A percentile compares a stretch with the other conserved stretches of the same genome.
Evolutionary conservation across 257 asterid species (phyloP).

Genomic region (Phtheirospermum japonicum): DNA sequence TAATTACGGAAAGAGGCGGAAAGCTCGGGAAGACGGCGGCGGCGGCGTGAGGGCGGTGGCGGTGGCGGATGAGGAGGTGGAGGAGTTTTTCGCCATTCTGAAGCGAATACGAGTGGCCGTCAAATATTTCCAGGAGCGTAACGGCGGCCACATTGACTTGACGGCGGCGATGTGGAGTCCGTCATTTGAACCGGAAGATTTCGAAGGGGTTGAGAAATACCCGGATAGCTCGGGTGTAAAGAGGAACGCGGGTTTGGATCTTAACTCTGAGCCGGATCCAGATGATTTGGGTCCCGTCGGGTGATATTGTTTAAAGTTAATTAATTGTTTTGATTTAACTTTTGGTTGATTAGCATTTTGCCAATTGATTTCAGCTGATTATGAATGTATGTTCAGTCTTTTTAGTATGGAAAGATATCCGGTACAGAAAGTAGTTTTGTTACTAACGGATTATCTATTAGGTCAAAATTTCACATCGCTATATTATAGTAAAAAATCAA

Average conservation of each 20-base stretch:
- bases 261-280: constrained; percentile 27
- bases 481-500: no score
- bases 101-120: constrained; percentile 40
- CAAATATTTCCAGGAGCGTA: constrained; percentile 25
- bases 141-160: constrained; percentile 10
- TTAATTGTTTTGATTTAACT: no score
- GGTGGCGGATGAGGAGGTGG: constrained; percentile 47
- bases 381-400: no score
- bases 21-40: constrained; percentile 4
- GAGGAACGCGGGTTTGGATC: constrained; percentile 33
- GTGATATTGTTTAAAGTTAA: not conserved
- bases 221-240: not conserved
- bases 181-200: no score
- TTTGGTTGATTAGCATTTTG: no score
- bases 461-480: no score
- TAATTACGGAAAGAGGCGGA: constrained; percentile 19
- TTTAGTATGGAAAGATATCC: no score
- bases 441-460: no score
- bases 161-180: constrained; percentile 28
- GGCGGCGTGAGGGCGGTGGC: constrained; percentile 1
- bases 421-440: no score
- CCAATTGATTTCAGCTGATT: no score
- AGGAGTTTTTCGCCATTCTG: constrained; percentile 46
- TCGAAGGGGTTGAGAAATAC: constrained; percentile 17
- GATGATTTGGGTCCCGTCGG: constrained; percentile 21